A percentile compares a stretch with the other conserved stretches of the same genome.
phyloP scores from a whole-genome alignment of 495 filamentous ascomycete genomes.

The Penicillium nucicola region DNA sequence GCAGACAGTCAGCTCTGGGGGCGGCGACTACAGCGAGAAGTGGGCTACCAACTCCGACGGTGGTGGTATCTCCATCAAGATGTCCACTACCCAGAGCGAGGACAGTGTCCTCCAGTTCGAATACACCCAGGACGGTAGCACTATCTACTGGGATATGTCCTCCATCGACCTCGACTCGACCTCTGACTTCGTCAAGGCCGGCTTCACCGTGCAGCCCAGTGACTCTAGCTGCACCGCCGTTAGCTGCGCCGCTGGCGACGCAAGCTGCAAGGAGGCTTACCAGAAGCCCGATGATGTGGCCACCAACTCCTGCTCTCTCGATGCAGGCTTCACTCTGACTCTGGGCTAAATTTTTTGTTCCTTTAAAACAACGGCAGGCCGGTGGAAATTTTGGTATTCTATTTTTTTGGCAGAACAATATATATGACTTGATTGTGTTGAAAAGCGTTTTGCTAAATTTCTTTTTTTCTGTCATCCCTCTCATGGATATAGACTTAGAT shows the following conservation, averaged over 20 bases:
- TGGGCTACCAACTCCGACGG: slow-evolving; percentile 41
- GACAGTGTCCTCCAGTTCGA: slow-evolving; percentile 43
- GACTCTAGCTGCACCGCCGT: slow-evolving; percentile 24
- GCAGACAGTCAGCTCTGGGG: slow-evolving; percentile 36
- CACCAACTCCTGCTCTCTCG: slow-evolving; percentile 26
- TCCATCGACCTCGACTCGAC: slow-evolving; percentile 26
- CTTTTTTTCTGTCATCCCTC: no score
- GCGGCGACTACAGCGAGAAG: slow-evolving; percentile 32
- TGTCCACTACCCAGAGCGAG: slow-evolving; percentile 31
- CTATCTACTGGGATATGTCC: slow-evolving; percentile 33
- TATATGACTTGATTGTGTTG: neutral
- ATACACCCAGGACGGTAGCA: slow-evolving; percentile 21
- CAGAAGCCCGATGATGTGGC: slow-evolving; percentile 34
- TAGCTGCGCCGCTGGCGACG: slow-evolving; percentile 25
- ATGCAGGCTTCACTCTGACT: slow-evolving; percentile 24
- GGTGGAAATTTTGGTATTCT: slow-evolving; percentile 7
- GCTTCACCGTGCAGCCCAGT: slow-evolving; percentile 19
- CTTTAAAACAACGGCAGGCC: neutral
- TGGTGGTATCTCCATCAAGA: slow-evolving; percentile 47
- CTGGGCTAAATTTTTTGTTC: slow-evolving; percentile 19
- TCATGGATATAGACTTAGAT: neutral
- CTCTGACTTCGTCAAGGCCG: slow-evolving; percentile 19
- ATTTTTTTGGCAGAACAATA: neutral
- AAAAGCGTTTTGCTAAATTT: neutral
- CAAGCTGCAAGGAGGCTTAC: slow-evolving; percentile 26